These are phyloP conservation scores for Tetrahymena elliotti DNA, from an alignment of 73 alveolate genomes.

Conservation along the genomic window DNA sequence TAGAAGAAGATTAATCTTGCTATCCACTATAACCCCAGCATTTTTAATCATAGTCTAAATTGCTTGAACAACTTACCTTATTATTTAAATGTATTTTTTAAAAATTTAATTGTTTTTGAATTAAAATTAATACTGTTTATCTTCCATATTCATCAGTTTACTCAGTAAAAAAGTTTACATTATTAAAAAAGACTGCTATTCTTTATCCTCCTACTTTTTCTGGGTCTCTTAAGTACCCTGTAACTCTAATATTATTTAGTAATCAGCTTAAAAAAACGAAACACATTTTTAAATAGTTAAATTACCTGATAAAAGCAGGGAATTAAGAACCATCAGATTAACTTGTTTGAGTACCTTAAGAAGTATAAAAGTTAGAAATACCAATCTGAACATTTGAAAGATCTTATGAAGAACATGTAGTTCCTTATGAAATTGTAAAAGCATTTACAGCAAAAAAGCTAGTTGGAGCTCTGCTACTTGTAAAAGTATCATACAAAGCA, in stretches of 20 bases:
- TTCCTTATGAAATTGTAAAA: not conserved
- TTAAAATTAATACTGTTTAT: not conserved
- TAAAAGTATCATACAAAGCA: not conserved
- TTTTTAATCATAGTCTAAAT: not conserved
- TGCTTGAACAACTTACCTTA: not conserved
- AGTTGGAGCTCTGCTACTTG: not conserved
- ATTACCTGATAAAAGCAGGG: not conserved
- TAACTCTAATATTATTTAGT: not conserved
- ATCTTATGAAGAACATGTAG: not conserved
- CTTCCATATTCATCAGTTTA: not conserved
- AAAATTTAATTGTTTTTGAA: not conserved
- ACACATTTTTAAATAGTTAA: too few species aligned
- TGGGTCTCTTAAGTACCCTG: not conserved
- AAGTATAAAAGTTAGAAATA: not conserved
- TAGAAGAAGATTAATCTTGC: not conserved
- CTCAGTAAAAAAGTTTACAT: not conserved
- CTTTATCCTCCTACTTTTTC: not conserved
- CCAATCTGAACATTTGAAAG: not conserved
- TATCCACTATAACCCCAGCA: not conserved
- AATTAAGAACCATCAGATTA: not conserved
- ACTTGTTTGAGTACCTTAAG: not conserved
- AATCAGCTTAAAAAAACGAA: too few species aligned
- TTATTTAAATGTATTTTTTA: not conserved
- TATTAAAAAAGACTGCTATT: not conserved
- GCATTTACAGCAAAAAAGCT: not conserved